Conservation (phyloP, 2,329 filamentous ascomycete species). For the Zasmidium angulare region DNA sequence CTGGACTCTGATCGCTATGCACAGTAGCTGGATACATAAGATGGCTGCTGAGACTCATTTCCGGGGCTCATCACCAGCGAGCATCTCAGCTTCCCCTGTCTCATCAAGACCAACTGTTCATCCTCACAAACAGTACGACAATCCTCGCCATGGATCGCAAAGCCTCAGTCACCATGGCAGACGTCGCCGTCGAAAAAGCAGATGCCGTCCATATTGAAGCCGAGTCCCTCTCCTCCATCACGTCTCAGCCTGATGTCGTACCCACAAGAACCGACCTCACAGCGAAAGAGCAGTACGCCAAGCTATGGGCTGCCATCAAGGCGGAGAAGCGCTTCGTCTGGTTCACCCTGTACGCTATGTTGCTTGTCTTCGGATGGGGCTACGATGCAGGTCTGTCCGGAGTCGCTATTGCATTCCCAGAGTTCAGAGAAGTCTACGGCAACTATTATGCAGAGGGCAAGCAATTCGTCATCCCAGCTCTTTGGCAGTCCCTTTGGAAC, state of each 20-base stretch:
- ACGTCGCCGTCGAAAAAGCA: slow-evolving; percentile 18
- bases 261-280: slow-evolving; percentile 19
- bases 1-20: background rate
- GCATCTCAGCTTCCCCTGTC: background rate
- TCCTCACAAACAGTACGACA: background rate
- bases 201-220: slow-evolving; percentile 18
- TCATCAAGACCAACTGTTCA: background rate
- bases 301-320: slow-evolving; percentile 29
- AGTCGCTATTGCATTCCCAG: slow-evolving; percentile 38
- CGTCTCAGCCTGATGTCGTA: slow-evolving; percentile 9
- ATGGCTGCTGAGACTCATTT: background rate
- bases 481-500: slow-evolving; percentile 42
- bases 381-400: slow-evolving; percentile 40
- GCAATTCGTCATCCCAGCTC: slow-evolving; percentile 36
- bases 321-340: slow-evolving; percentile 26
- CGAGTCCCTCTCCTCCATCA: slow-evolving; percentile 16
- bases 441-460: slow-evolving; percentile 33
- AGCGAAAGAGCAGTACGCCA: slow-evolving; percentile 26
- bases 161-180: slow-evolving; percentile 5
- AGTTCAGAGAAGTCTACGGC: slow-evolving; percentile 38
- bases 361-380: slow-evolving; percentile 39
- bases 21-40: background rate
- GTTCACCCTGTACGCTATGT: slow-evolving; percentile 27
- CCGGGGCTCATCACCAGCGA: background rate
- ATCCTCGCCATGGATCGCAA: slow-evolving; percentile 1